Evolutionary conservation across 305 asterid genomes (phyloP).

Genomic region (Fraxinus angustifolia): DNA sequence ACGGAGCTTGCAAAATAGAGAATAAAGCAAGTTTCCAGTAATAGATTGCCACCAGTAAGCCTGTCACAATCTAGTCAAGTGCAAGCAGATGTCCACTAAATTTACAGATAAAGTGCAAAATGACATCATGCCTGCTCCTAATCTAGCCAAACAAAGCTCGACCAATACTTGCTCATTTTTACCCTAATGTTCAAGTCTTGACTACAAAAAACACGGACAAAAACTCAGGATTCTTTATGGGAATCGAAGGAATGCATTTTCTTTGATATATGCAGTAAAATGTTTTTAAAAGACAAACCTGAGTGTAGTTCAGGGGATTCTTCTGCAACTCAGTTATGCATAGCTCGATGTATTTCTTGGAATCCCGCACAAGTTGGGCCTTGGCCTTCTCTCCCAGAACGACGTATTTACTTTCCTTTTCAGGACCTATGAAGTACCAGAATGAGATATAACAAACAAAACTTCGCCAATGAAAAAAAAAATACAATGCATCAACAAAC

Average conservation of each 20-base stretch:
- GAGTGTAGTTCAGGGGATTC: constrained; percentile 86
- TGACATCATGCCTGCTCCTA: neutral
- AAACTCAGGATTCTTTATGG: neutral
- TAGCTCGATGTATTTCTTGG: constrained; percentile 63
- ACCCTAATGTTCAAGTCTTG: neutral
- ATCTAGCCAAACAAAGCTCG: neutral
- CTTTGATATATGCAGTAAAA: constrained; percentile 8
- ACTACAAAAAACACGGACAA: neutral
- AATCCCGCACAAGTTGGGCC: constrained; percentile 83
- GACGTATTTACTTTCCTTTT: constrained; percentile 63
- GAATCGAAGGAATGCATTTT: neutral
- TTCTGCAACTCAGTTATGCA: constrained; percentile 79
- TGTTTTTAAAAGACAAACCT: constrained; percentile 43
- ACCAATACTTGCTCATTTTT: neutral
- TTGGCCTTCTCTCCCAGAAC: constrained; percentile 92
- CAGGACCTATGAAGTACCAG: constrained; percentile 31
- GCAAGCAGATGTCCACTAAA: neutral
- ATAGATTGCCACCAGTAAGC: constrained; percentile 1
- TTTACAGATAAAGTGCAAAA: neutral
- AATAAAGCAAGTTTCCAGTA: neutral
- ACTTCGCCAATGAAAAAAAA: neutral
- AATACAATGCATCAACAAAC: neutral
- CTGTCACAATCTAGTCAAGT: neutral
- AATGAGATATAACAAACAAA: neutral
- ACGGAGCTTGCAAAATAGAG: neutral